Percentiles rank a stretch among this genome's conserved stretches.
Conservation (phyloP, 2,329 filamentous ascomycete genomes). For the Fusarium albosuccineum region DNA sequence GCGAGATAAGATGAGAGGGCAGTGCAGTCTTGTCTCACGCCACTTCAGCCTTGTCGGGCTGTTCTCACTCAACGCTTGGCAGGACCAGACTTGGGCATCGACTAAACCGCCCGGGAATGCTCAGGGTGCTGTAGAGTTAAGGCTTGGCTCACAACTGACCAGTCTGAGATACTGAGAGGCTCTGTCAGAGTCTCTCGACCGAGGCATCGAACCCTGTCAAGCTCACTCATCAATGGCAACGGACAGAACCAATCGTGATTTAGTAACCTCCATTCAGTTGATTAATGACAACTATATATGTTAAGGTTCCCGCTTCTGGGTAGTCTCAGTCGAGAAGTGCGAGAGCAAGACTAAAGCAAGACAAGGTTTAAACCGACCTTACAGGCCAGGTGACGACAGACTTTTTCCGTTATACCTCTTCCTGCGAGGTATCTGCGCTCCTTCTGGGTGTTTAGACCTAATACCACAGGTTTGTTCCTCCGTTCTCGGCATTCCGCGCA, state of each 20-base stretch:
- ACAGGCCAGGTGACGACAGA: not conserved
- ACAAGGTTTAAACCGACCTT: slow-evolving; percentile 2
- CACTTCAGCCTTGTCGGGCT: too few species aligned
- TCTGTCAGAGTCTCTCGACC: too few species aligned
- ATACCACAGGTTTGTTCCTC: slow-evolving; percentile 23
- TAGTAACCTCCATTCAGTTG: not conserved
- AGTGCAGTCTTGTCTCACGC: not conserved
- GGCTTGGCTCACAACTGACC: too few species aligned
- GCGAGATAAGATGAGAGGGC: not conserved
- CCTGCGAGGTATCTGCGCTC: slow-evolving; percentile 11
- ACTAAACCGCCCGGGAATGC: too few species aligned
- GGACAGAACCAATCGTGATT: not conserved
- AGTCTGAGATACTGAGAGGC: too few species aligned
- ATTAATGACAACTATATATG: slow-evolving; percentile 3
- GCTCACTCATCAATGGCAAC: not conserved
- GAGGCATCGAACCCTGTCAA: too few species aligned
- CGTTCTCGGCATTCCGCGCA: slow-evolving; percentile 21
- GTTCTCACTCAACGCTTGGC: too few species aligned
- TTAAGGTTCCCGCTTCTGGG: not conserved
- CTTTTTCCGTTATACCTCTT: slow-evolving; percentile 23
- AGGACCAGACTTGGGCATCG: too few species aligned
- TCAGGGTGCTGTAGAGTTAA: too few species aligned
- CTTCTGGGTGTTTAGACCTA: not conserved
- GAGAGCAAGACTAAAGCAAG: slow-evolving; percentile 5
- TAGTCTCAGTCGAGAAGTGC: slow-evolving; percentile 2